Percentiles rank a stretch among this genome's conserved stretches.
phyloP scores from a whole-genome alignment of 1,284 basidiomycete genomes.

The Pterulicium gracile region DNA sequence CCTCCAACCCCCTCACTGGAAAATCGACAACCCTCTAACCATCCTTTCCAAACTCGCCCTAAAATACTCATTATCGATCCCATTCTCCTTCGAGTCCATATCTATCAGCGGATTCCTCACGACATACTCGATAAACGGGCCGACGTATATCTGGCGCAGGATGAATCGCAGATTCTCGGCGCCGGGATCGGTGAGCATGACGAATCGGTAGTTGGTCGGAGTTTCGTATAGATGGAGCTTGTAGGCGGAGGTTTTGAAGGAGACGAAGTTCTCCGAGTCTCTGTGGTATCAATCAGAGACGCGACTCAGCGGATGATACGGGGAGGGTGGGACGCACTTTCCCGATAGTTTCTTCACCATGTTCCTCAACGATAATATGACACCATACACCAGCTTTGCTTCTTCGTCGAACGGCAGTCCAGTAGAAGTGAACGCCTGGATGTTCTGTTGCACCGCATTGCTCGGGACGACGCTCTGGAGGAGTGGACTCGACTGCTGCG shows the following conservation, averaged over 20 bases:
- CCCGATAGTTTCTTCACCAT: conserved; percentile 93
- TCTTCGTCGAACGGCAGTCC: conserved; percentile 92
- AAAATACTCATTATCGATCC: conserved; percentile 90
- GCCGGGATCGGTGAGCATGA: conserved; percentile 84
- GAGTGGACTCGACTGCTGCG: conserved; percentile 23
- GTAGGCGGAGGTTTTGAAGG: conserved; percentile 88
- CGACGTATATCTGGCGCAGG: conserved; percentile 83
- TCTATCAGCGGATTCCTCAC: conserved; percentile 82
- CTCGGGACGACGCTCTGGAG: conserved; percentile 8
- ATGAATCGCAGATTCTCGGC: conserved; percentile 77
- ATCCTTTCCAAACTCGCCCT: conserved; percentile 74
- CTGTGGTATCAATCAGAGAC: conserved; percentile 25
- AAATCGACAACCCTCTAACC: conserved; percentile 56
- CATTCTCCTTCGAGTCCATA: conserved; percentile 72
- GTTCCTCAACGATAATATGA: conserved; percentile 84
- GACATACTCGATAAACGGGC: conserved; percentile 89
- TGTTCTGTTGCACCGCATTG: neutral
- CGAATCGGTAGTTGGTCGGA: conserved; percentile 87
- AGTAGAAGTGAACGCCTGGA: conserved; percentile 23
- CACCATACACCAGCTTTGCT: conserved; percentile 94
- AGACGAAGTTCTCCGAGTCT: conserved; percentile 77
- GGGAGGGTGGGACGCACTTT: conserved; percentile 36
- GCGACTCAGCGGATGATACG: neutral
- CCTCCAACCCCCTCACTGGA: too few relatives aligned
- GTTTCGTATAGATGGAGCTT: conserved; percentile 93